These are phyloP conservation scores for Tricholoma terreum DNA, from an alignment of 768 basidiomycete species.

Conservation along the genomic window DNA sequence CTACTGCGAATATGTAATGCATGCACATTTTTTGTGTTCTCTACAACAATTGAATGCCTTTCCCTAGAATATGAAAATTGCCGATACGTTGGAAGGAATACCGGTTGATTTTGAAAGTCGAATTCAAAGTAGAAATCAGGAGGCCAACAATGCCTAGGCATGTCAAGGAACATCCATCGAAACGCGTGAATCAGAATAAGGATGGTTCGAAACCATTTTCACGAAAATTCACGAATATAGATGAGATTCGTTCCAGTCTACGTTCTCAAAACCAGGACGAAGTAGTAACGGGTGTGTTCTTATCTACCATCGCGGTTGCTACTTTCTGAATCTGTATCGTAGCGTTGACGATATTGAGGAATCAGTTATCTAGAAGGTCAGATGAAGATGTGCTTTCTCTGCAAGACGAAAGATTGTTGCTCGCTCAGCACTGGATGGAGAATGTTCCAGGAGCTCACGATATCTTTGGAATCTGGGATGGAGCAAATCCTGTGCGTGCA, in stretches of 20 bases:
- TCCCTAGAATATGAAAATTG: too few relatives aligned
- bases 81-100: too few relatives aligned
- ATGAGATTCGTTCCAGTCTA: slow-evolving; percentile 34
- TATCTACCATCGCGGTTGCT: neutral
- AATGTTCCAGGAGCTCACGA: slow-evolving; percentile 53
- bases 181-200: neutral
- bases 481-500: slow-evolving; percentile 43
- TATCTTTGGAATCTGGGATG: slow-evolving; percentile 63
- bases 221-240: slow-evolving; percentile 18
- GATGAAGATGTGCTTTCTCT: slow-evolving; percentile 47
- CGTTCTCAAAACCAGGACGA: slow-evolving; percentile 30
- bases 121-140: too few relatives aligned
- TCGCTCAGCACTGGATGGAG: slow-evolving; percentile 64
- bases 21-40: too few relatives aligned
- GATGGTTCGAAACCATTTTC: neutral
- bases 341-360: slow-evolving; percentile 56
- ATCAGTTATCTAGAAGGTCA: slow-evolving; percentile 54
- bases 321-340: slow-evolving; percentile 9
- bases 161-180: neutral
- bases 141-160: neutral
- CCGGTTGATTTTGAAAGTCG: too few relatives aligned
- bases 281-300: slow-evolving; percentile 28
- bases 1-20: too few relatives aligned
- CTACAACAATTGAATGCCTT: too few relatives aligned
- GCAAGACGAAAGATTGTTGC: slow-evolving; percentile 56